phyloP scores from a whole-genome alignment of 2,329 filamentous ascomycete genomes.

The Ciborinia camelliae region DNA sequence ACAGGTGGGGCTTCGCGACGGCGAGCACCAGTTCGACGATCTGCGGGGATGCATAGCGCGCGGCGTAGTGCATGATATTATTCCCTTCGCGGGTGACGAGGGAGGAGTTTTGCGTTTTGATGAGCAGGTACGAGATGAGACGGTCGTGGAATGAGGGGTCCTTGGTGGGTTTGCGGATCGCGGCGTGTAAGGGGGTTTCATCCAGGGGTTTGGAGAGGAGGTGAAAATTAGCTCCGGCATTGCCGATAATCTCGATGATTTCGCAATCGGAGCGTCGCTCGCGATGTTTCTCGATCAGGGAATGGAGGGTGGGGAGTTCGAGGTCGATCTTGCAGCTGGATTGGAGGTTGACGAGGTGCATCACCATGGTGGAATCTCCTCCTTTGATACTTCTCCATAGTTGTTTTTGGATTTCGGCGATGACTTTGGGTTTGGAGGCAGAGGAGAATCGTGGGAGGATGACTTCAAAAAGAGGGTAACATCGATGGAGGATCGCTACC shows the following conservation, averaged over 20 bases:
- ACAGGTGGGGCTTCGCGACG: too few relatives aligned
- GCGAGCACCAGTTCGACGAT: background rate
- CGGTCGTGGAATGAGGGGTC: background rate
- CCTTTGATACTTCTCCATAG: conserved; percentile 3
- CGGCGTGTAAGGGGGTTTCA: conserved; percentile 12
- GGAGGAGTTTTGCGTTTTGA: background rate
- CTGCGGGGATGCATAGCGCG: background rate
- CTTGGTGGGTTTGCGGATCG: background rate
- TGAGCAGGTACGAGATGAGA: background rate
- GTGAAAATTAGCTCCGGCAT: background rate
- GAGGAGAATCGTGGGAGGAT: background rate
- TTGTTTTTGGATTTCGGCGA: background rate
- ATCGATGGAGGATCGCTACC: background rate
- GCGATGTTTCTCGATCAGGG: conserved; percentile 3
- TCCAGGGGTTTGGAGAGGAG: background rate
- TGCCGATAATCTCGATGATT: background rate
- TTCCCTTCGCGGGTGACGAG: conserved; percentile 1
- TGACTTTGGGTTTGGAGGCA: background rate
- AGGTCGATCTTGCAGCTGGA: background rate
- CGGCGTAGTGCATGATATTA: conserved; percentile 5
- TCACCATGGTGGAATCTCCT: background rate
- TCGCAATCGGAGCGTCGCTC: background rate
- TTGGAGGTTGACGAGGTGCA: background rate
- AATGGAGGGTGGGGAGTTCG: conserved; percentile 5
- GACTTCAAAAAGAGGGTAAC: background rate